Evolutionary conservation across 257 asterid genomes (phyloP).

Genomic region (Cordia subcordata): DNA sequence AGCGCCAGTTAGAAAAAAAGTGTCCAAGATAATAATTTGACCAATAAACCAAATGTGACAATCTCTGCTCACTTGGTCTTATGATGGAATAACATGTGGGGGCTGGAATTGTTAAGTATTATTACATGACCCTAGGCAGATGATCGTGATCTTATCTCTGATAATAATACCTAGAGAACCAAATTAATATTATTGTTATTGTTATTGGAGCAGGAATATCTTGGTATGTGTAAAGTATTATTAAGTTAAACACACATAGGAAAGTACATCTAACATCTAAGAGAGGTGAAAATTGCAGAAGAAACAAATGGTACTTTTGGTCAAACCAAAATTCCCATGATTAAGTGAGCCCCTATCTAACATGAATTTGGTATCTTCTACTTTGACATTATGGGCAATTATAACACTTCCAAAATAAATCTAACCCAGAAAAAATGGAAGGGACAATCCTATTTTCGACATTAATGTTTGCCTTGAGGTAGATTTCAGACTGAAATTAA

Average conservation of each 20-base stretch:
- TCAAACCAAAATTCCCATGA: not conserved
- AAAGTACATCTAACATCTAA: conserved; percentile 9
- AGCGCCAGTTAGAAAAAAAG: too few species aligned
- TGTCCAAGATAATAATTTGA: too few species aligned
- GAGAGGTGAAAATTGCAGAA: conserved; percentile 2
- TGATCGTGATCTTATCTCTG: conserved; percentile 21
- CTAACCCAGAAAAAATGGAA: too few species aligned
- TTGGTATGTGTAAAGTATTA: conserved; percentile 20
- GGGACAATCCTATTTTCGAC: too few species aligned
- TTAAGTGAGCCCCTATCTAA: not conserved
- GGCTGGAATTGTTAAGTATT: conserved; percentile 10
- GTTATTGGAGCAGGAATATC: conserved; percentile 14
- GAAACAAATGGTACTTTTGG: conserved; percentile 3
- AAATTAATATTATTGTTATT: conserved; percentile 10
- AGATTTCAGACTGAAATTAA: too few species aligned
- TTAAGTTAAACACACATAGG: not conserved
- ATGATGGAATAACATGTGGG: conserved; percentile 17
- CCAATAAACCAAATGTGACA: not conserved
- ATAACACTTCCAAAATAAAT: too few species aligned
- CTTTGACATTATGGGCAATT: too few species aligned
- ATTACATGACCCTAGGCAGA: conserved; percentile 22
- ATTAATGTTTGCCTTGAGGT: too few species aligned
- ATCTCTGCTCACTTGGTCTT: not conserved
- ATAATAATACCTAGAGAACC: conserved; percentile 36
- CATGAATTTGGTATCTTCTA: not conserved